Conservation (phyloP, 495 filamentous ascomycete genomes). For the Aspergillus cavernicola region DNA sequence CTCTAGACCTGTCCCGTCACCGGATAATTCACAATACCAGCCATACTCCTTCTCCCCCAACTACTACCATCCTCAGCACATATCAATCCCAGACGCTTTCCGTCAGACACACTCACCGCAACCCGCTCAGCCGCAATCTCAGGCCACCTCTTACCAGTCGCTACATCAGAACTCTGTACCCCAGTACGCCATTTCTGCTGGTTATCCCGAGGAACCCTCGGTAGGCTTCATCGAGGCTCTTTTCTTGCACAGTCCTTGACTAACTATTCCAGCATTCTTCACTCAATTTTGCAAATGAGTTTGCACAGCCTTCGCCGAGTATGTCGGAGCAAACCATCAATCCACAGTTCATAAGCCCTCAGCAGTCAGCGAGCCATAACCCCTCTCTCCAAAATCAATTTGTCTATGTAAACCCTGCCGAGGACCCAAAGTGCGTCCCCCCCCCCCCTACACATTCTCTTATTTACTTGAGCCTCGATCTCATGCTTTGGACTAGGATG, state of each 20-base stretch:
- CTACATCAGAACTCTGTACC: constrained; percentile 21
- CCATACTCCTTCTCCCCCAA: constrained; percentile 30
- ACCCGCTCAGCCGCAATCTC: constrained; percentile 25
- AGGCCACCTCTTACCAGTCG: constrained; percentile 15
- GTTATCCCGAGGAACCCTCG: constrained; percentile 24
- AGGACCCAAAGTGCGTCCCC: constrained; percentile 27
- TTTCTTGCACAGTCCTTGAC: not conserved
- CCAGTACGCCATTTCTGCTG: constrained; percentile 25
- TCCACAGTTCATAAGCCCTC: constrained; percentile 36
- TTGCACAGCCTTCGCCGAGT: constrained; percentile 22
- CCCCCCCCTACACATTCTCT: not conserved
- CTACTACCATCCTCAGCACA: constrained; percentile 32
- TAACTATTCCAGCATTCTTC: constrained; percentile 20
- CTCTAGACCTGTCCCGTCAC: constrained; percentile 24
- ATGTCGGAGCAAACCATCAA: constrained; percentile 37
- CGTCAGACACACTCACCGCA: constrained; percentile 20
- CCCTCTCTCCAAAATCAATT: constrained; percentile 24
- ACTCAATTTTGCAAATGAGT: constrained; percentile 34
- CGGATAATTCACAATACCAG: constrained; percentile 34
- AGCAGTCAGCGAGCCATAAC: constrained; percentile 21
- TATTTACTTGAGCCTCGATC: not conserved
- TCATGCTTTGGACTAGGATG: constrained; percentile 12
- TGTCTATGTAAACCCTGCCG: constrained; percentile 27
- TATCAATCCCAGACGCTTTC: constrained; percentile 29
- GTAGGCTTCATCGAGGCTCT: constrained; percentile 14